phyloP scores from a whole-genome alignment of 2,329 filamentous ascomycete species.

The Hymenotorrendiella dingleyae region DNA sequence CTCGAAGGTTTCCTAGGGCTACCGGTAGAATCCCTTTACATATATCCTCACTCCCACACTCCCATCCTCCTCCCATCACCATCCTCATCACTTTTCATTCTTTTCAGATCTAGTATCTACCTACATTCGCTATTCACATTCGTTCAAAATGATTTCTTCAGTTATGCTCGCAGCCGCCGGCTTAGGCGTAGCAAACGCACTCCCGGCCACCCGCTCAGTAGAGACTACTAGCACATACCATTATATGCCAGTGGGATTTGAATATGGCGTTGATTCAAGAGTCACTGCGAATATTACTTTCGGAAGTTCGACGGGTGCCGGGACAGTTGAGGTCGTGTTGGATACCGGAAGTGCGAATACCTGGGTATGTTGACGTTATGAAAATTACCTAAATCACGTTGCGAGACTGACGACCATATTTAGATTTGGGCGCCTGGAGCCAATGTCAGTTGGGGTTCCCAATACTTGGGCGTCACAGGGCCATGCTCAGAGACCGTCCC shows the following conservation, averaged over 20 bases:
- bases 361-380: constrained; percentile 12
- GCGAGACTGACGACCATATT: background rate
- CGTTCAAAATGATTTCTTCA: too few species aligned
- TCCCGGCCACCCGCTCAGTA: too few species aligned
- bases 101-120: too few species aligned
- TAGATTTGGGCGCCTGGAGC: constrained; percentile 15
- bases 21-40: too few species aligned
- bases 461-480: constrained; percentile 11
- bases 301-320: constrained; percentile 7
- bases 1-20: too few species aligned
- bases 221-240: too few species aligned
- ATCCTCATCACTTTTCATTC: too few species aligned
- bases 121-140: too few species aligned
- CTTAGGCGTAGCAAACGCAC: too few species aligned
- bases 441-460: constrained; percentile 16
- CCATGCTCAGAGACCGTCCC: constrained; percentile 14
- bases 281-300: constrained; percentile 17
- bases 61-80: too few species aligned
- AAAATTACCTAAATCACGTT: background rate
- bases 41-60: too few species aligned
- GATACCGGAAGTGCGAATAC: constrained; percentile 16
- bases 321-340: constrained; percentile 13
- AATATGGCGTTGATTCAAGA: constrained; percentile 12
- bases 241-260: constrained; percentile 16
- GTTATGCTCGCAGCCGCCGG: too few species aligned